Evolutionary conservation across 1,284 basidiomycete genomes (phyloP).

Genomic region (Exobasidium rhododendri): DNA sequence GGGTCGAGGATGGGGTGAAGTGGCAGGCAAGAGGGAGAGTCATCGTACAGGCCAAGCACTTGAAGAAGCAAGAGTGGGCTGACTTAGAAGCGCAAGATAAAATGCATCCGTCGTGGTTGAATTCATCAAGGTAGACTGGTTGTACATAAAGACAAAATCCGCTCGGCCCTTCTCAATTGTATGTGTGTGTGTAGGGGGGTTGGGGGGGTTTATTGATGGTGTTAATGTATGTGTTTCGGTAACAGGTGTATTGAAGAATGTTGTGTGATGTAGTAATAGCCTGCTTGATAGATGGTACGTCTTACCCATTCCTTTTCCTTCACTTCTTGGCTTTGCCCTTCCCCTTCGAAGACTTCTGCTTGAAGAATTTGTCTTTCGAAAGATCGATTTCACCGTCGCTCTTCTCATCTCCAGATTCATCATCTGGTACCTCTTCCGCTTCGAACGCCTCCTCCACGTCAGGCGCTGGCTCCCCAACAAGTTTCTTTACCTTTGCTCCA

Average conservation of each 20-base stretch:
- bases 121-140: no score
- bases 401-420: slow-evolving; percentile 53
- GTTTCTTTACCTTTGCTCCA: slow-evolving; percentile 18
- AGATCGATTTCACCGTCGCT: slow-evolving; percentile 20
- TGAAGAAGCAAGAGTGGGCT: not conserved
- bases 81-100: not conserved
- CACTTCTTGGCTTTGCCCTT: slow-evolving; percentile 20
- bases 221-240: no score
- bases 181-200: no score
- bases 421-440: slow-evolving; percentile 46
- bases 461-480: slow-evolving; percentile 29
- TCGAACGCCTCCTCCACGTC: slow-evolving; percentile 23
- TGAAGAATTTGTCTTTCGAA: slow-evolving; percentile 43
- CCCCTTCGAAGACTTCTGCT: slow-evolving; percentile 34
- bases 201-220: no score
- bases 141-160: no score
- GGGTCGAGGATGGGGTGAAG: no score
- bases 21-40: not conserved
- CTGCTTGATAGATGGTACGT: no score
- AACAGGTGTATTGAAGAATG: no score
- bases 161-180: no score
- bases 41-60: not conserved
- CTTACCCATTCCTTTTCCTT: not conserved
- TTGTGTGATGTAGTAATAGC: no score
- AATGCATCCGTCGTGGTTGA: not conserved